These are phyloP conservation scores for Adansonia rubrostipa DNA, from an alignment of 441 rosid genomes.

Conservation along the genomic window DNA sequence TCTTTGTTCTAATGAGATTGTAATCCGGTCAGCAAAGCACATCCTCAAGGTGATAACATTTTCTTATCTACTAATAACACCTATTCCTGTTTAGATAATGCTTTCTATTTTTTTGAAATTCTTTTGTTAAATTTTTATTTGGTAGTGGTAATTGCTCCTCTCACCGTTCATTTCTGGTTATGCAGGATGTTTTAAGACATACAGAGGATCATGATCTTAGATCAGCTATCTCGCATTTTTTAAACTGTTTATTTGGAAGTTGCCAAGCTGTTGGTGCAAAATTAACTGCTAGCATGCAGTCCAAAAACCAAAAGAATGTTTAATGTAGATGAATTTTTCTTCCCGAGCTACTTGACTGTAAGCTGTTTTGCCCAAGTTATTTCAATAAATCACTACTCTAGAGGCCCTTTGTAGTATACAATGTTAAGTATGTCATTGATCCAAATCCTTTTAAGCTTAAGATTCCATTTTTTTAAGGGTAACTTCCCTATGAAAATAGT, in stretches of 20 bases:
- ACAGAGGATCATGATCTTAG: conserved; percentile 86
- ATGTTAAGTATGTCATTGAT: conserved; percentile 2
- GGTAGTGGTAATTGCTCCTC: conserved; percentile 8
- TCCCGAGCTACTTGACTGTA: neutral
- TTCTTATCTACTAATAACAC: neutral
- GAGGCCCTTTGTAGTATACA: neutral
- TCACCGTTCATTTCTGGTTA: conserved; percentile 29
- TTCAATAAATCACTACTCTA: neutral
- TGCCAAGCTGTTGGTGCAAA: conserved; percentile 60
- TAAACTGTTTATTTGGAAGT: conserved; percentile 90
- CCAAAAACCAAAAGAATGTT: conserved; percentile 68
- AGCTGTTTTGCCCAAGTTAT: neutral
- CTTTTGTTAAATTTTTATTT: conserved; percentile 12
- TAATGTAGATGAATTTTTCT: conserved; percentile 21
- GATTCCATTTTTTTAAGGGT: neutral
- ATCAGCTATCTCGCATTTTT: conserved; percentile 75
- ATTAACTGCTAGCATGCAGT: conserved; percentile 46
- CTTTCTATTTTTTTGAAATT: neutral
- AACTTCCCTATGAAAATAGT: neutral
- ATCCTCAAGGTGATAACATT: conserved; percentile 74
- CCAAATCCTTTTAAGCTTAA: neutral
- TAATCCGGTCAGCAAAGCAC: conserved; percentile 93
- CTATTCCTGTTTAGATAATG: neutral
- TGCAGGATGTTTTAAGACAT: conserved; percentile 83
- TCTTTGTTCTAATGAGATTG: conserved; percentile 88